Conservation (phyloP, 768 basidiomycete genomes). For the Hericium coralloides region DNA sequence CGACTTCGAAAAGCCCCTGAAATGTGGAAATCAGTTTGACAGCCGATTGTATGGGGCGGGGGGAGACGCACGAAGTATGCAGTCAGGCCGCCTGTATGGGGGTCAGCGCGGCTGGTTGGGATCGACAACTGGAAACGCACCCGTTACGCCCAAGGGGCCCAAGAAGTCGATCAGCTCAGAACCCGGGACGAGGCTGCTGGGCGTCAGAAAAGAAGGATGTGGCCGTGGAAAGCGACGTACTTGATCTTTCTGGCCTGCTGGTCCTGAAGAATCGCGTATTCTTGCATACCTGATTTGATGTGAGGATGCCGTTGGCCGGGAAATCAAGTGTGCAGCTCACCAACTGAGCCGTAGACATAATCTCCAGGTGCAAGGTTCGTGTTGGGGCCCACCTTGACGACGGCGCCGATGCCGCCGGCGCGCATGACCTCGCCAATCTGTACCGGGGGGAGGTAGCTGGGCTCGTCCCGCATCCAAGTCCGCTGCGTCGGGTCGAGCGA, state of each 20-base stretch:
- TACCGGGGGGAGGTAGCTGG: slow-evolving; percentile 52
- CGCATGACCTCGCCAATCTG: slow-evolving; percentile 55
- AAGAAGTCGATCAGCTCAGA: slow-evolving; percentile 67
- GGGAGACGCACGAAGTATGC: slow-evolving; percentile 66
- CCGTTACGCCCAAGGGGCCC: slow-evolving; percentile 67
- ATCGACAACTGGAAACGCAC: slow-evolving; percentile 28
- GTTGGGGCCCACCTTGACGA: slow-evolving; percentile 41
- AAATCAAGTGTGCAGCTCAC: slow-evolving; percentile 29
- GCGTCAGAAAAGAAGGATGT: neutral
- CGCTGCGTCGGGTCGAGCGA: slow-evolving; percentile 88
- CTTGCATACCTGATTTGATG: slow-evolving; percentile 57
- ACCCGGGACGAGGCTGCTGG: slow-evolving; percentile 41
- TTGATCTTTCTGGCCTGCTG: slow-evolving; percentile 39
- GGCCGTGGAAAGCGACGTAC: slow-evolving; percentile 30
- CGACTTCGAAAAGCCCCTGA: slow-evolving; percentile 81
- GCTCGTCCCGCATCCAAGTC: slow-evolving; percentile 62
- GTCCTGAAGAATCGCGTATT: slow-evolving; percentile 58
- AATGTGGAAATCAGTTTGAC: neutral
- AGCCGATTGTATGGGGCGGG: neutral
- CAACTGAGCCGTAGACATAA: slow-evolving; percentile 50
- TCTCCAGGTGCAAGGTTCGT: slow-evolving; percentile 57
- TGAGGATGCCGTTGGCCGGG: neutral
- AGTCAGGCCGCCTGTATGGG: slow-evolving; percentile 54
- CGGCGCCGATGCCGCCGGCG: slow-evolving; percentile 53
- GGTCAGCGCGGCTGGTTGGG: neutral